Percentiles rank a stretch among this genome's conserved stretches.
Evolutionary conservation across 2,329 filamentous ascomycete species (phyloP).

Genomic region (Aspergillus candidus): DNA sequence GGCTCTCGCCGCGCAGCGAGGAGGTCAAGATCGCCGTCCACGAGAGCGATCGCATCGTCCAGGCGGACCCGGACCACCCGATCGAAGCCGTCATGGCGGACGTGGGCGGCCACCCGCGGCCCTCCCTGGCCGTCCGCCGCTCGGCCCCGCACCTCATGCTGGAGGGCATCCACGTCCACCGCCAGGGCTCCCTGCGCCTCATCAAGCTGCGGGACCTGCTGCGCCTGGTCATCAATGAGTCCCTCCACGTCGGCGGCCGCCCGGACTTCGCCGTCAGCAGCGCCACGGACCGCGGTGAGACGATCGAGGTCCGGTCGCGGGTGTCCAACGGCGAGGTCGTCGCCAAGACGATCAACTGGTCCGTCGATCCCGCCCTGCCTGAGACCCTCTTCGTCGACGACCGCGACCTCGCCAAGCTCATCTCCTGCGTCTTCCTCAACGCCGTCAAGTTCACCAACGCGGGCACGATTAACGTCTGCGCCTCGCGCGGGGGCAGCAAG

Average conservation of each 20-base stretch:
- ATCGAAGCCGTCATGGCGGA: slow-evolving; percentile 37
- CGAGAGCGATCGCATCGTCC: slow-evolving; percentile 38
- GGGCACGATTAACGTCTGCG: slow-evolving; percentile 54
- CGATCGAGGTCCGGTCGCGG: slow-evolving; percentile 40
- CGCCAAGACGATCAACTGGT: slow-evolving; percentile 43
- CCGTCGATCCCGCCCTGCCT: slow-evolving; percentile 42
- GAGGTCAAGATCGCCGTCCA: slow-evolving; percentile 38
- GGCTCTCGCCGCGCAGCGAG: slow-evolving; percentile 34
- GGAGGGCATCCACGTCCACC: slow-evolving; percentile 33
- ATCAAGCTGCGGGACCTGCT: slow-evolving; percentile 43
- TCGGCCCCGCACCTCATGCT: slow-evolving; percentile 31
- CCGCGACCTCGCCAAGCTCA: slow-evolving; percentile 57
- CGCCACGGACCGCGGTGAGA: slow-evolving; percentile 40
- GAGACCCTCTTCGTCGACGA: slow-evolving; percentile 51
- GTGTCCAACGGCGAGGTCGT: slow-evolving; percentile 41
- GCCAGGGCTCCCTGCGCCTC: slow-evolving; percentile 33
- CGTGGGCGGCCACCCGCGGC: slow-evolving; percentile 28
- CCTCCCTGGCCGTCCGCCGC: slow-evolving; percentile 31
- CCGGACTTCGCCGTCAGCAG: slow-evolving; percentile 43
- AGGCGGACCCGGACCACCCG: slow-evolving; percentile 28
- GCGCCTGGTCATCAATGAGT: slow-evolving; percentile 43
- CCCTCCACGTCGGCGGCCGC: slow-evolving; percentile 42
- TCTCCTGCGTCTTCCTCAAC: slow-evolving; percentile 60
- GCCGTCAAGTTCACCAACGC: slow-evolving; percentile 66
- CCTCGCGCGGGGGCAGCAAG: slow-evolving; percentile 45